Conservation (phyloP, 169 alveolate species). For the Toxoplasma gondii region DNA sequence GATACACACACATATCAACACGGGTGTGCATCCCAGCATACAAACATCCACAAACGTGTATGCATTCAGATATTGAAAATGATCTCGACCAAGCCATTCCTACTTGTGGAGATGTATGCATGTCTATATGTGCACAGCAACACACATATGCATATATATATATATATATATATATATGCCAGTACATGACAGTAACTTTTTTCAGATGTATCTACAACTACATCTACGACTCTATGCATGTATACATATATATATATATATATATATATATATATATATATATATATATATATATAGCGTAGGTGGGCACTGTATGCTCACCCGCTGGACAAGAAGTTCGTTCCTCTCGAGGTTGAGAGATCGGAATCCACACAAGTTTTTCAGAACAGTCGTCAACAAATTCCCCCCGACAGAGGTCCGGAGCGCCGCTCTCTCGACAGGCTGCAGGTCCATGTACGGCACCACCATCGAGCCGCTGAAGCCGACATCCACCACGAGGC, state of each 20-base stretch:
- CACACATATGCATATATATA: not conserved
- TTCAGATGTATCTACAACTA: not conserved
- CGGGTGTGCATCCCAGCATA: too few relatives aligned
- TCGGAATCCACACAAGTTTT: conserved; percentile 79
- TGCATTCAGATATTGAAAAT: too few relatives aligned
- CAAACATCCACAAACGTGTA: too few relatives aligned
- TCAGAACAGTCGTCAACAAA: conserved; percentile 80
- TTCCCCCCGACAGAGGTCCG: conserved; percentile 82
- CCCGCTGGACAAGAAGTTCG: conserved; percentile 85
- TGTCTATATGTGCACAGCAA: not conserved
- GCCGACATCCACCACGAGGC: conserved; percentile 87
- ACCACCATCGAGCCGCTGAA: conserved; percentile 81
- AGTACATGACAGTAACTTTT: not conserved
- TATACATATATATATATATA: not conserved
- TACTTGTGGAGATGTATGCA: not conserved
- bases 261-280: not conserved
- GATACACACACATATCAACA: too few relatives aligned
- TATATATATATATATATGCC: not conserved
- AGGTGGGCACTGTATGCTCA: not conserved
- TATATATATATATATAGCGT: not conserved
- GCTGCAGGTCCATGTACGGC: conserved; percentile 80
- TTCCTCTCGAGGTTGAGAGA: conserved; percentile 83
- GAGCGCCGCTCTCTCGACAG: conserved; percentile 83
- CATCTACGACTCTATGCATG: not conserved
- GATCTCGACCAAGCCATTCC: not conserved